Conservation (phyloP, 2,329 filamentous ascomycete genomes). For the Fusarium nisikadoi region DNA sequence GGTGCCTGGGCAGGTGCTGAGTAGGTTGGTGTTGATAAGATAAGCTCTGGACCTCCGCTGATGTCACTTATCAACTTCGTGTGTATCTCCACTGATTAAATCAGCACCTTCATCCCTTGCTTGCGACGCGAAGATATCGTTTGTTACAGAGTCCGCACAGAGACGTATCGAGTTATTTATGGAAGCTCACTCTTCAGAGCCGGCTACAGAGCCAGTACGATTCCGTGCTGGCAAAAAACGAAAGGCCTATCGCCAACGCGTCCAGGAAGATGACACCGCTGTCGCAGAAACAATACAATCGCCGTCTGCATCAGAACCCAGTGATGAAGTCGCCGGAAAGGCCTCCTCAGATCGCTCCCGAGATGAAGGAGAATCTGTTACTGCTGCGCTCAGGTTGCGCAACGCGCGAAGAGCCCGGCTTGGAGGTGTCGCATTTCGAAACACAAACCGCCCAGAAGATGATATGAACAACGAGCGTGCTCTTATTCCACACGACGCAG, state of each 20-base stretch:
- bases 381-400: conserved; percentile 64
- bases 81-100: neutral
- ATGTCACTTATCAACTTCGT: conserved; percentile 24
- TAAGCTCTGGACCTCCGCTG: conserved; percentile 19
- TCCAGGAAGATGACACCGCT: conserved; percentile 46
- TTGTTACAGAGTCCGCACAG: neutral
- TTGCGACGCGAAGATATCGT: neutral
- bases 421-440: conserved; percentile 67
- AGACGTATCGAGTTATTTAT: neutral
- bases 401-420: conserved; percentile 61
- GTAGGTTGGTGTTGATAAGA: conserved; percentile 27
- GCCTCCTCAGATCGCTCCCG: conserved; percentile 42
- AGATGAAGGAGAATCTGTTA: conserved; percentile 50
- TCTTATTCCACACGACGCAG: conserved; percentile 50
- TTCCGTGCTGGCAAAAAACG: conserved; percentile 70
- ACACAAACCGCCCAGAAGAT: conserved; percentile 41
- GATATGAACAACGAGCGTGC: conserved; percentile 47
- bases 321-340: conserved; percentile 6
- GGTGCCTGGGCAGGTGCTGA: neutral
- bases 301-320: conserved; percentile 1
- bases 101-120: conserved; percentile 1
- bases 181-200: conserved; percentile 30
- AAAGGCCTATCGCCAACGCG: conserved; percentile 67
- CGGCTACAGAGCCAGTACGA: conserved; percentile 51
- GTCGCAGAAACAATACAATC: conserved; percentile 4